Percentiles rank a stretch among this genome's conserved stretches.
Evolutionary conservation across 345 rosid genomes (phyloP).

Genomic region (Lumnitzera littorea): DNA sequence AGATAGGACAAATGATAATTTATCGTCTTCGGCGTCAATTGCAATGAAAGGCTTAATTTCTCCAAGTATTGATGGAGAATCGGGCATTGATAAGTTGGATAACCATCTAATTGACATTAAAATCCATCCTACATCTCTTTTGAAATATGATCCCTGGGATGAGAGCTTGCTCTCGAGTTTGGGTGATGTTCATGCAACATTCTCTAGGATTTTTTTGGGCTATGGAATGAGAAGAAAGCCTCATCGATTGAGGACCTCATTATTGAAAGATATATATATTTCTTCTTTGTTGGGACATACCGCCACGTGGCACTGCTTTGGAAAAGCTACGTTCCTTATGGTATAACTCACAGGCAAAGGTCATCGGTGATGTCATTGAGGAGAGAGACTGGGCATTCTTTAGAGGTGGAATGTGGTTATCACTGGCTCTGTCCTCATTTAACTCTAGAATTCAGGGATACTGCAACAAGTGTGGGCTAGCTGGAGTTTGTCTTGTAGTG

Average conservation of each 20-base stretch:
- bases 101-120: constrained; percentile 65
- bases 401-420: constrained; percentile 73
- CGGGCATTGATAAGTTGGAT: constrained; percentile 36
- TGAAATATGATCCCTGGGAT: constrained; percentile 38
- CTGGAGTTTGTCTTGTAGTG: constrained; percentile 38
- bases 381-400: constrained; percentile 80
- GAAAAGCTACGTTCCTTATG: constrained; percentile 30
- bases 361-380: constrained; percentile 35
- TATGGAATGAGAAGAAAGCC: constrained; percentile 77
- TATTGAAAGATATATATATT: constrained; percentile 85
- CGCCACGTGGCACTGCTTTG: constrained; percentile 24
- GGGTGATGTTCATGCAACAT: constrained; percentile 39
- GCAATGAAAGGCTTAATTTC: constrained; percentile 44
- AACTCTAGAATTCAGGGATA: constrained; percentile 49
- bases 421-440: constrained; percentile 57
- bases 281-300: constrained; percentile 75
- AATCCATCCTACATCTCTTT: constrained; percentile 47
- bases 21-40: constrained; percentile 61
- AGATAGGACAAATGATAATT: constrained; percentile 35
- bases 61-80: constrained; percentile 53
- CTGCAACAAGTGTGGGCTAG: constrained; percentile 36
- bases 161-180: constrained; percentile 42
- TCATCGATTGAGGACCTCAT: constrained; percentile 65
- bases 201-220: constrained; percentile 58
- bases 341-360: constrained; percentile 27